These are phyloP conservation scores for Pythium aristosporum DNA, from an alignment of 352 stramenopile genomes.

Conservation along the genomic window DNA sequence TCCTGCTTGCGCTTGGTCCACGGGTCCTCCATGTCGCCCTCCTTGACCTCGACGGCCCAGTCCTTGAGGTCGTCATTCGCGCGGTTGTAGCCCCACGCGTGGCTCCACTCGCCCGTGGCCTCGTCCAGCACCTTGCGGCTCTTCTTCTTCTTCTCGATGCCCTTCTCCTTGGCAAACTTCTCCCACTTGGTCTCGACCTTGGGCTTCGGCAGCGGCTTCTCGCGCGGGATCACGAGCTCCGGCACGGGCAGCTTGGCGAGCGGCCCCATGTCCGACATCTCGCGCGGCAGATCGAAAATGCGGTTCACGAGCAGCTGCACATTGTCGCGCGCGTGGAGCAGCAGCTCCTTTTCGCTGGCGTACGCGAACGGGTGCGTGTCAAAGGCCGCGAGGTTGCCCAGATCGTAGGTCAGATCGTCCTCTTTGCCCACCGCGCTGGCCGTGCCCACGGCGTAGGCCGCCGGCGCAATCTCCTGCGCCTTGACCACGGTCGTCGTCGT, in stretches of 20 bases:
- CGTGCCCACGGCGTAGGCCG: slow-evolving; percentile 58
- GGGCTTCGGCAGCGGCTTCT: slow-evolving; percentile 88
- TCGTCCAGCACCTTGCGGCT: slow-evolving; percentile 97
- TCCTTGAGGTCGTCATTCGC: slow-evolving; percentile 87
- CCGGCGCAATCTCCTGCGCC: slow-evolving; percentile 78
- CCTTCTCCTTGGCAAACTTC: slow-evolving; percentile 98
- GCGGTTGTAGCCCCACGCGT: slow-evolving; percentile 92
- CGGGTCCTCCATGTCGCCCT: slow-evolving; percentile 91
- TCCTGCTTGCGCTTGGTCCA: slow-evolving; percentile 93
- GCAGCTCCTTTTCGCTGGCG: slow-evolving; percentile 87
- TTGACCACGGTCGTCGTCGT: slow-evolving; percentile 58
- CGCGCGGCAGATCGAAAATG: slow-evolving; percentile 90
- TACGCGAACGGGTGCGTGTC: slow-evolving; percentile 87
- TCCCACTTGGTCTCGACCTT: slow-evolving; percentile 99
- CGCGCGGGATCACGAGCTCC: slow-evolving; percentile 73
- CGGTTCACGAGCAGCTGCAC: slow-evolving; percentile 93
- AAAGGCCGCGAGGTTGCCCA: slow-evolving; percentile 88
- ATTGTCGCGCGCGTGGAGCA: slow-evolving; percentile 89
- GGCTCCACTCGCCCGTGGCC: slow-evolving; percentile 90
- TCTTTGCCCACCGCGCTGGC: slow-evolving; percentile 73
- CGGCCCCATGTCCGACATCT: slow-evolving; percentile 93
- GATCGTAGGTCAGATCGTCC: slow-evolving; percentile 87
- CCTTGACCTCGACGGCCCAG: slow-evolving; percentile 94
- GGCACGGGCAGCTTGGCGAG: slow-evolving; percentile 79
- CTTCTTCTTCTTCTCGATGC: slow-evolving; percentile 97